phyloP scores from a whole-genome alignment of 208 protist genomes.

The Balamuthia mandrillaris region DNA sequence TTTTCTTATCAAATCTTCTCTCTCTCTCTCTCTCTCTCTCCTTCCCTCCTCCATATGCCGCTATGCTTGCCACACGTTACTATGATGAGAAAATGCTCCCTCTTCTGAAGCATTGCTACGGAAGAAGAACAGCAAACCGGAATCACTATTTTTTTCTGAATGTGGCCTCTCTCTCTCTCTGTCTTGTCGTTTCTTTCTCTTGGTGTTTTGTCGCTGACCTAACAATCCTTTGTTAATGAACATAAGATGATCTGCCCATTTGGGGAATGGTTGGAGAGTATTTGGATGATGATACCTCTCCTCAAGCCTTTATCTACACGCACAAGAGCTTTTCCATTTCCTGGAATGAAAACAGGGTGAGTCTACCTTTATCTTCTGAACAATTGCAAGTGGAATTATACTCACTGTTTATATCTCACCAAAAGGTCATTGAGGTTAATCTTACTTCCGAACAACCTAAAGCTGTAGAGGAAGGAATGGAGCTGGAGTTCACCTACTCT shows the following conservation, averaged over 20 bases:
- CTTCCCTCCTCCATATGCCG: too few species aligned
- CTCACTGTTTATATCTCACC: not conserved
- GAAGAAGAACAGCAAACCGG: too few species aligned
- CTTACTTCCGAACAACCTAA: constrained; percentile 68
- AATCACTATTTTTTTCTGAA: too few species aligned
- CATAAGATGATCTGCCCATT: constrained; percentile 75
- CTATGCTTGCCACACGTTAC: too few species aligned
- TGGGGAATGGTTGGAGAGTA: constrained; percentile 75
- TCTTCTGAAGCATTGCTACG: too few species aligned
- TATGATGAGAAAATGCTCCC: too few species aligned
- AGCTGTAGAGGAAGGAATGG: constrained; percentile 18
- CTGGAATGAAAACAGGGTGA: constrained; percentile 70
- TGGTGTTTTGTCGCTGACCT: not conserved
- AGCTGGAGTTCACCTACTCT: constrained; percentile 81
- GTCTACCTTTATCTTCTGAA: not conserved
- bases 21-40: too few species aligned
- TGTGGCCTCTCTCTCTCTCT: not conserved
- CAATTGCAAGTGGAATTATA: not conserved
- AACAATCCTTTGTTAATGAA: not conserved
- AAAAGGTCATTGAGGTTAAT: constrained; percentile 75
- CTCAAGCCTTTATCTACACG: constrained; percentile 73
- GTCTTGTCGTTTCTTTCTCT: not conserved
- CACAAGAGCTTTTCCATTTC: constrained; percentile 79
- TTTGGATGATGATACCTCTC: not conserved
- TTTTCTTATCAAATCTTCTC: too few species aligned